phyloP scores from a whole-genome alignment of 768 basidiomycete genomes.

The Cantharellus cinnabarinus region DNA sequence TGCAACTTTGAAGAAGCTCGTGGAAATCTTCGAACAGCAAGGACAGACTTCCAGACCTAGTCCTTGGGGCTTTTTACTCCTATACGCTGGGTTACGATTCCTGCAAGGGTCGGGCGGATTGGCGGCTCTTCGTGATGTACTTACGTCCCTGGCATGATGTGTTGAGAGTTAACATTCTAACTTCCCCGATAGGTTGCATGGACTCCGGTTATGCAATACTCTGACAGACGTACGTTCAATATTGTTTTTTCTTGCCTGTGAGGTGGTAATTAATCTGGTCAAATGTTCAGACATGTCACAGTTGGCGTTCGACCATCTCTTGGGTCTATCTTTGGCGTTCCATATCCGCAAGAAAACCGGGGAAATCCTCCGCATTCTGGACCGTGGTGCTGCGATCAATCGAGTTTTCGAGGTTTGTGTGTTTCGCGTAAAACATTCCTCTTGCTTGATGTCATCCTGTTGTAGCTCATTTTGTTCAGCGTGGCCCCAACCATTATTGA shows the following conservation, averaged over 20 bases:
- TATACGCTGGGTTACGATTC: conserved; percentile 51
- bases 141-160: conserved; percentile 12
- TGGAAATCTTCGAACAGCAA: conserved; percentile 29
- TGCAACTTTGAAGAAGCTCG: conserved; percentile 42
- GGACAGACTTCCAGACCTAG: conserved; percentile 16
- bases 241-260: background rate
- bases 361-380: conserved; percentile 62
- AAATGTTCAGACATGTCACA: conserved; percentile 51
- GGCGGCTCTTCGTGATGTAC: conserved; percentile 39
- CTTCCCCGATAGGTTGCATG: conserved; percentile 33
- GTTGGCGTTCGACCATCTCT: conserved; percentile 67
- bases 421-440: background rate
- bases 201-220: conserved; percentile 79
- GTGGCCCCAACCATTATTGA: conserved; percentile 71
- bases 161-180: background rate
- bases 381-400: conserved; percentile 74
- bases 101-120: conserved; percentile 62
- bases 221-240: conserved; percentile 36
- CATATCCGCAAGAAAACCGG: conserved; percentile 71
- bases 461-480: conserved; percentile 60
- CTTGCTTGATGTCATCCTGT: conserved; percentile 7
- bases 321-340: conserved; percentile 72
- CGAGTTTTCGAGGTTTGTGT: conserved; percentile 39
- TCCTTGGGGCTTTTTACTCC: conserved; percentile 48
- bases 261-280: background rate